phyloP scores from a whole-genome alignment of 495 filamentous ascomycete species.

The Aspergillus egyptiacus region DNA sequence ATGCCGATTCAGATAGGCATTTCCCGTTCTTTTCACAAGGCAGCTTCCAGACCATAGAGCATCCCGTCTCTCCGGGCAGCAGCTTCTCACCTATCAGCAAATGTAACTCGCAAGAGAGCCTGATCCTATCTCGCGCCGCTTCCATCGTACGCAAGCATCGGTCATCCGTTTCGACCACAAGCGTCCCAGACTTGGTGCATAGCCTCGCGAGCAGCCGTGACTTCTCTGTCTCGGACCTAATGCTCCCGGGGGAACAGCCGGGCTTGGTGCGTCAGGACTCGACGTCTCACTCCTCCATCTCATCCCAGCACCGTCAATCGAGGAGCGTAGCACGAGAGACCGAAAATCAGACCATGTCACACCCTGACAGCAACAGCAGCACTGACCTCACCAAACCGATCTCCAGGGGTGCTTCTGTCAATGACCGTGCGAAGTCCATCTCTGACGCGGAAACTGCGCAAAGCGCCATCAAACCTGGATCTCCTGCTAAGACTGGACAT shows the following conservation, averaged over 20 bases:
- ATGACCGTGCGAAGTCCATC: slow-evolving; percentile 36
- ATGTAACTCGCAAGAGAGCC: slow-evolving; percentile 52
- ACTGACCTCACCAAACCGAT: slow-evolving; percentile 20
- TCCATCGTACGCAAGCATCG: slow-evolving; percentile 49
- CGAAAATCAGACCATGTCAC: slow-evolving; percentile 27
- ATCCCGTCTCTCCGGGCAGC: slow-evolving; percentile 41
- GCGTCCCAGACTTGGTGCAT: slow-evolving; percentile 51
- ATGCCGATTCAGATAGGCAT: slow-evolving; percentile 42
- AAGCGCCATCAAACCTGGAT: slow-evolving; percentile 7
- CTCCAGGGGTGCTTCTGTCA: slow-evolving; percentile 11
- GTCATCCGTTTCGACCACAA: slow-evolving; percentile 50
- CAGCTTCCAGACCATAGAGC: slow-evolving; percentile 33
- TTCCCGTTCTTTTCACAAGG: slow-evolving; percentile 37
- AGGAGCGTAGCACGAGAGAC: slow-evolving; percentile 35
- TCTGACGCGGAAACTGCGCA: slow-evolving; percentile 26
- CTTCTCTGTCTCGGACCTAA: slow-evolving; percentile 30
- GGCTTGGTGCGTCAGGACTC: slow-evolving; percentile 24
- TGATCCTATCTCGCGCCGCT: slow-evolving; percentile 43
- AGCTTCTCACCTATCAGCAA: slow-evolving; percentile 55
- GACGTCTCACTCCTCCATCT: slow-evolving; percentile 5
- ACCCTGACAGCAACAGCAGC: slow-evolving; percentile 24
- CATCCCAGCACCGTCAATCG: slow-evolving; percentile 36
- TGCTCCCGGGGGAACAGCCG: slow-evolving; percentile 25
- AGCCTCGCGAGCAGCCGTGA: slow-evolving; percentile 45
- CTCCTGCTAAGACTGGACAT: slow-evolving; percentile 9